Evolutionary conservation across 345 rosid genomes (phyloP).

Genomic region (Linum lewisii): DNA sequence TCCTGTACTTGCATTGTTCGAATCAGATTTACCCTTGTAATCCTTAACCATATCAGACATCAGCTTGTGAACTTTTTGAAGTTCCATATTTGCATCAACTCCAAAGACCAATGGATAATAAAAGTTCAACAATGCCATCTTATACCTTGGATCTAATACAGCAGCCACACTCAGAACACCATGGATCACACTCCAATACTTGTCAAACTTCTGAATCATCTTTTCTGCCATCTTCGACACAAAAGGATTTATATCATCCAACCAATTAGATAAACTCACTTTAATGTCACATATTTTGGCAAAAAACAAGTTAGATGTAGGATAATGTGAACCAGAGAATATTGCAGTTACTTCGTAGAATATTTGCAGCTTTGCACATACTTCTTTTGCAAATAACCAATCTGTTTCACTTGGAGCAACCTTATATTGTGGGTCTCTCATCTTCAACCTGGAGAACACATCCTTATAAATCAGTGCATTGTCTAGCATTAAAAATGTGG

Average conservation of each 20-base stretch:
- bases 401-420: background rate
- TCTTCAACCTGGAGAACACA: background rate
- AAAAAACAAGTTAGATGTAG: background rate
- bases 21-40: background rate
- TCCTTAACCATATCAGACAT: background rate
- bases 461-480: background rate
- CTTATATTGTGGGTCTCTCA: background rate
- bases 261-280: background rate
- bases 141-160: constrained; percentile 1
- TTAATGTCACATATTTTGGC: background rate
- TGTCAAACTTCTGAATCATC: background rate
- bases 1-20: background rate
- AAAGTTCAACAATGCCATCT: background rate
- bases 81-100: background rate
- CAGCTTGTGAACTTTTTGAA: background rate
- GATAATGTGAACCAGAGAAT: background rate
- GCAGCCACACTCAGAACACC: background rate
- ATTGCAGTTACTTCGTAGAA: background rate
- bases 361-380: background rate
- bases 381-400: background rate
- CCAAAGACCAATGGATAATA: background rate
- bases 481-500: background rate
- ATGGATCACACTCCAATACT: background rate
- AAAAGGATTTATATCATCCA: background rate
- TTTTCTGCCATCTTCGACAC: background rate